Evolutionary conservation across 2,329 filamentous ascomycete genomes (phyloP).

Genomic region (Colletotrichum australisinense): DNA sequence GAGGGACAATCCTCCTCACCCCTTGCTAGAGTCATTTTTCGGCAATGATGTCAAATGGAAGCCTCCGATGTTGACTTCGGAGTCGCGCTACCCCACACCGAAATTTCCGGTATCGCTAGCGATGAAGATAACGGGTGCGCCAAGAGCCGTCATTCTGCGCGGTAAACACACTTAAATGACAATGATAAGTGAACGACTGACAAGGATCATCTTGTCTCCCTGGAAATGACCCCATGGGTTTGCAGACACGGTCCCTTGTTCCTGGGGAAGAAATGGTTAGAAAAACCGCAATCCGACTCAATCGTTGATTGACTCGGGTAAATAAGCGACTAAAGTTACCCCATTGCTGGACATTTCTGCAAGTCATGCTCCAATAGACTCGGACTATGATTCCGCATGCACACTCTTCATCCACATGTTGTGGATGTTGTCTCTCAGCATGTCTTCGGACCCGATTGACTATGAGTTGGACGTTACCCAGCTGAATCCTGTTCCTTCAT

Average conservation of each 20-base stretch:
- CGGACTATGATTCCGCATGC: background rate
- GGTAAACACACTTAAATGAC: conserved; percentile 4
- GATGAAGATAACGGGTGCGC: conserved; percentile 21
- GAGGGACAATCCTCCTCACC: background rate
- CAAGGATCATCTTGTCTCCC: conserved; percentile 30
- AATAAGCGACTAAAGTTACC: conserved; percentile 14
- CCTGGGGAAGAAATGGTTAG: background rate
- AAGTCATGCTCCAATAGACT: background rate
- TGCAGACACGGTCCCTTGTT: conserved; percentile 12
- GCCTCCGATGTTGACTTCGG: conserved; percentile 19
- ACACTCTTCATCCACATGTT: background rate
- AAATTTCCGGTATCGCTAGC: conserved; percentile 33
- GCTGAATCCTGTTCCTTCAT: background rate
- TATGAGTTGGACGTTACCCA: rapidly evolving
- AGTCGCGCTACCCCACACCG: conserved; percentile 20
- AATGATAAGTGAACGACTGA: background rate
- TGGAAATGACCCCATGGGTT: conserved; percentile 9
- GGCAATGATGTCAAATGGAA: conserved; percentile 20
- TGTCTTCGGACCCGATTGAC: background rate
- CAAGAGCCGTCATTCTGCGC: background rate
- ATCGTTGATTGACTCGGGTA: conserved; percentile 2
- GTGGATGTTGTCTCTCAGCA: background rate
- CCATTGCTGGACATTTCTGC: background rate
- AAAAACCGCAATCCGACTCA: conserved; percentile 12
- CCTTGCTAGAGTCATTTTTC: background rate